A percentile compares a stretch with the other conserved stretches of the same genome.
Conservation (phyloP, 148 eudicot genomes). For the Chenopodium quinoa region DNA sequence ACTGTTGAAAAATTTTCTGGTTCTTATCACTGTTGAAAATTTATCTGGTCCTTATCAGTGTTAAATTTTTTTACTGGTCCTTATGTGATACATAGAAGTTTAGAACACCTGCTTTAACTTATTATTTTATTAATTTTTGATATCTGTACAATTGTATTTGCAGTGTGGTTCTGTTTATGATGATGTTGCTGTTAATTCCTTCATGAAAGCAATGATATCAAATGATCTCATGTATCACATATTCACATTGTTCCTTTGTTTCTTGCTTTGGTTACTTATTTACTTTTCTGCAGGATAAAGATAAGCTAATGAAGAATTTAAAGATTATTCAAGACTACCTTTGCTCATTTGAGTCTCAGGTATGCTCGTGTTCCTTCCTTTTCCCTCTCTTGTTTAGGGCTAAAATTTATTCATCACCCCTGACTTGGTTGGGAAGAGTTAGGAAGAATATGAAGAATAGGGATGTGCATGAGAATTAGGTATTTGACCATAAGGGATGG, state of each 20-base stretch:
- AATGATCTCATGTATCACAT: neutral
- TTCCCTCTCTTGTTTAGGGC: conserved; percentile 2
- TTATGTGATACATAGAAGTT: neutral
- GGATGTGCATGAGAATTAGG: too few species aligned
- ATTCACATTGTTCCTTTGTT: neutral
- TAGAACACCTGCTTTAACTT: neutral
- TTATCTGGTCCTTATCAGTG: neutral
- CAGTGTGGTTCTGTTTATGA: neutral
- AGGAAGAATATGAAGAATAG: too few species aligned
- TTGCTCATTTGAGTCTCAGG: conserved; percentile 92
- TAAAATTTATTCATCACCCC: conserved; percentile 1
- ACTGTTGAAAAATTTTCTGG: neutral
- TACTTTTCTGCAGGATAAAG: conserved; percentile 65
- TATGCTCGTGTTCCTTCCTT: conserved; percentile 21
- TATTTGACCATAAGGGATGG: too few species aligned
- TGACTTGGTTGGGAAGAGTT: neutral
- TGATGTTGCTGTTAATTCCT: neutral
- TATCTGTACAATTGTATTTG: neutral
- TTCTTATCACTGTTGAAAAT: too few species aligned
- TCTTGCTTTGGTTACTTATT: neutral
- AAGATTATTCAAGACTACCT: conserved; percentile 86
- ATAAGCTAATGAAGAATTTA: conserved; percentile 70
- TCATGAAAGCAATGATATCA: neutral
- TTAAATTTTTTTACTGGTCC: neutral
- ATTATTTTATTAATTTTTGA: neutral